phyloP scores from a whole-genome alignment of 148 eudicot species.

The Heliamphora exappendiculata region DNA sequence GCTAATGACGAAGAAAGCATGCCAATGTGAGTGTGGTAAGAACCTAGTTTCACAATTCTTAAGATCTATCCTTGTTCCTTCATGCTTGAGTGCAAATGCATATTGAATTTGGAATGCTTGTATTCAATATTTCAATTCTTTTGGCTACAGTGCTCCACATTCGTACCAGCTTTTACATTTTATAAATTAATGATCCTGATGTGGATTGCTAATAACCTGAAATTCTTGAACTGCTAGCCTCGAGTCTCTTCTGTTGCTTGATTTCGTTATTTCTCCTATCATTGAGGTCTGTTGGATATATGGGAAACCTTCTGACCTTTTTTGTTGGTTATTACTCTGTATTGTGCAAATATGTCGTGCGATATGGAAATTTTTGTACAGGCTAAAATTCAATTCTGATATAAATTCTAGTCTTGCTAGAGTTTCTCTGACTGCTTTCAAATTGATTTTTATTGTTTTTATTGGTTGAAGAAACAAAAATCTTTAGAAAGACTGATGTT shows the following conservation, averaged over 20 bases:
- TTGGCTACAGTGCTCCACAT: too few relatives aligned
- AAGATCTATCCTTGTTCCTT: too few relatives aligned
- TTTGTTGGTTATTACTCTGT: background rate
- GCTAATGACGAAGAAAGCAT: too few relatives aligned
- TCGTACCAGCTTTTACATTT: background rate
- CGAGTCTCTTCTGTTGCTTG: background rate
- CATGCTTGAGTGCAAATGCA: too few relatives aligned
- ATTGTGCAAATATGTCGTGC: background rate
- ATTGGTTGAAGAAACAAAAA: background rate
- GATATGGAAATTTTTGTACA: background rate
- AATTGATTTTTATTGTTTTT: background rate
- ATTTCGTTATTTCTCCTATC: background rate
- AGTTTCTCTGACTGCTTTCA: background rate
- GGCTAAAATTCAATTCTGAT: background rate
- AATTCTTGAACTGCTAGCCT: background rate
- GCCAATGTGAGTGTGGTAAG: too few relatives aligned
- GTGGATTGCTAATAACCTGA: background rate
- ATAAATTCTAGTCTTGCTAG: background rate
- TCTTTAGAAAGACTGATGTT: background rate
- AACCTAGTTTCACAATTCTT: too few relatives aligned
- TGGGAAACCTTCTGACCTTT: background rate
- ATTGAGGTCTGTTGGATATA: background rate
- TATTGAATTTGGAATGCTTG: too few relatives aligned
- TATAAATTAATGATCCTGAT: background rate
- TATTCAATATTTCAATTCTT: too few relatives aligned